Conservation (phyloP, 139 green algal genomes). For the Chlorella sorokiniana region DNA sequence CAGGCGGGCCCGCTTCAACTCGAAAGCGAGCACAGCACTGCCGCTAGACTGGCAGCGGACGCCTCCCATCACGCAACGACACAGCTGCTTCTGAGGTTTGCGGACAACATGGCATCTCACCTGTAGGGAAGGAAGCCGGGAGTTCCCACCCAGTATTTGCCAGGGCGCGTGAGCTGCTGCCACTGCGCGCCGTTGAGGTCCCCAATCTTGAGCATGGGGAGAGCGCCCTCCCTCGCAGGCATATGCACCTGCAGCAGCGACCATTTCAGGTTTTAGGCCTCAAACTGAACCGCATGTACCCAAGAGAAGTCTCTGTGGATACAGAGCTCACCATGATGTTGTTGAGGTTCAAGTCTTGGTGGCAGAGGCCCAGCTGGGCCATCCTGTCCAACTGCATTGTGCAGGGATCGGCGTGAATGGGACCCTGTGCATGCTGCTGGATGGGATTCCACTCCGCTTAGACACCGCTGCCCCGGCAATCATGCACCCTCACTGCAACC, state of each 20-base stretch:
- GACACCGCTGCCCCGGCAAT: neutral
- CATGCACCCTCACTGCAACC: neutral
- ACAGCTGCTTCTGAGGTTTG: no score
- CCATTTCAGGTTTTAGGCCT: no score
- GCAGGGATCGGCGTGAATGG: no score
- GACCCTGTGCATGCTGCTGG: neutral
- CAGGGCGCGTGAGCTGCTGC: constrained; percentile 2
- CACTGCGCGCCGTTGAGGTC: constrained; percentile 26
- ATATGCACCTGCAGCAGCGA: neutral
- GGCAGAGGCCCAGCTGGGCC: neutral
- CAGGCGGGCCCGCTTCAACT: neutral
- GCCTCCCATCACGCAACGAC: no score
- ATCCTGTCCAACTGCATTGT: neutral
- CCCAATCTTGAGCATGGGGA: constrained; percentile 15
- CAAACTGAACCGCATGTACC: no score
- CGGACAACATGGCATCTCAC: neutral
- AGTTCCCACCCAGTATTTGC: constrained; percentile 8
- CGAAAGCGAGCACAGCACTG: no score
- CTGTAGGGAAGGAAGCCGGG: constrained; percentile 9
- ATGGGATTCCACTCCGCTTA: neutral
- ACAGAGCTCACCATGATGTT: constrained; percentile 5
- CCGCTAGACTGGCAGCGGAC: no score
- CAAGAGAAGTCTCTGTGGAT: no score
- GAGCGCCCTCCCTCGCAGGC: neutral
- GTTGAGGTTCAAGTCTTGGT: constrained; percentile 15